These are phyloP conservation scores for Sugiyamaella sp. DNA, from an alignment of 1,139 yeast species.

Conservation along the genomic window DNA sequence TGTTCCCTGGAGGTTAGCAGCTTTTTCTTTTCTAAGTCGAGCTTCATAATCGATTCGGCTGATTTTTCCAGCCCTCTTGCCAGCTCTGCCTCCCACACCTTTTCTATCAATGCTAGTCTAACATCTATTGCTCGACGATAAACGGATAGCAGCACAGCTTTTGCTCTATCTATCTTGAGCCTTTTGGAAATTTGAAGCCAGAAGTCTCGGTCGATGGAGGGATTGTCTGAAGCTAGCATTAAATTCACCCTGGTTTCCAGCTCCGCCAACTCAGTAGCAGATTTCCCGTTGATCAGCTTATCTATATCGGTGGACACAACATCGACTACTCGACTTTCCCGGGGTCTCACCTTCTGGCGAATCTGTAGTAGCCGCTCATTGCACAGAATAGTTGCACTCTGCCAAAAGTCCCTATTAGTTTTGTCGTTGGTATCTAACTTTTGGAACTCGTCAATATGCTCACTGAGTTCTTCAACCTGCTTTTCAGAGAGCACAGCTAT, in stretches of 20 bases:
- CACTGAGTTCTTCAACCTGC: slow-evolving; percentile 28
- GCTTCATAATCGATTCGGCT: neutral
- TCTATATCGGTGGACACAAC: slow-evolving; percentile 41
- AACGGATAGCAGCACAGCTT: slow-evolving; percentile 28
- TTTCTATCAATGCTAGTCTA: slow-evolving; percentile 26
- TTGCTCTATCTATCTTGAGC: slow-evolving; percentile 34
- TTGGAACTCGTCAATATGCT: slow-evolving; percentile 30
- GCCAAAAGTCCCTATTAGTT: slow-evolving; percentile 34
- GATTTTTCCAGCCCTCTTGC: neutral
- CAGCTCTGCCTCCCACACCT: slow-evolving; percentile 18
- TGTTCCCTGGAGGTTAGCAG: slow-evolving; percentile 2
- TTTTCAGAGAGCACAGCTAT: slow-evolving; percentile 24
- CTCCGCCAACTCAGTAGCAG: slow-evolving; percentile 33
- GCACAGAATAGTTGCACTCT: slow-evolving; percentile 21
- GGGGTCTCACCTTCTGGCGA: slow-evolving; percentile 8
- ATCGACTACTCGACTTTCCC: slow-evolving; percentile 29
- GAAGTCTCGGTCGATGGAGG: slow-evolving; percentile 38
- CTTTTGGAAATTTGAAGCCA: slow-evolving; percentile 40
- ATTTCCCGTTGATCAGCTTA: slow-evolving; percentile 36
- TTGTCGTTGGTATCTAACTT: slow-evolving; percentile 28
- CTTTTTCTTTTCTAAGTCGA: slow-evolving; percentile 1
- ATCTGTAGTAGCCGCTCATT: slow-evolving; percentile 13
- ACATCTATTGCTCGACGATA: slow-evolving; percentile 27
- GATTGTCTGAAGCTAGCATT: slow-evolving; percentile 32
- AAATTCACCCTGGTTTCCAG: slow-evolving; percentile 34